A percentile compares a stretch with the other conserved stretches of the same genome.
Evolutionary conservation across 2,329 filamentous ascomycete species (phyloP).

Genomic region (Colletotrichum tofieldiae): DNA sequence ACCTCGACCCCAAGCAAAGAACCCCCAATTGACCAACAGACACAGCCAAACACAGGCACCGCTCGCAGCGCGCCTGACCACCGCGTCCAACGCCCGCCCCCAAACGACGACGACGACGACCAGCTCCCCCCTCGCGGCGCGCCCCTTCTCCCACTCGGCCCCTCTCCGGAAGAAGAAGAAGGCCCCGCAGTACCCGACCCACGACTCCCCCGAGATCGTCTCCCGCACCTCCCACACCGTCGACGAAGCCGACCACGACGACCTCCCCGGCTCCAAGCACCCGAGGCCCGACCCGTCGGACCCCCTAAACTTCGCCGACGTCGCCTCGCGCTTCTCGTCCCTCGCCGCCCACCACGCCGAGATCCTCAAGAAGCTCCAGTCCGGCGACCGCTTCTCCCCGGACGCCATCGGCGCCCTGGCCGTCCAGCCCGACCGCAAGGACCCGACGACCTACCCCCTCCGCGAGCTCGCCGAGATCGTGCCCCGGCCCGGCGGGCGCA

Average conservation of each 20-base stretch:
- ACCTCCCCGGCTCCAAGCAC: constrained; percentile 44
- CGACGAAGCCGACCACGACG: constrained; percentile 45
- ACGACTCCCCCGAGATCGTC: constrained; percentile 40
- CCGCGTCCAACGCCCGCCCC: constrained; percentile 8
- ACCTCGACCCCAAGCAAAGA: no score
- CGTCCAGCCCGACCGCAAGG: constrained; percentile 54
- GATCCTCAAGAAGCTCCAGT: constrained; percentile 59
- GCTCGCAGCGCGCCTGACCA: constrained; percentile 29
- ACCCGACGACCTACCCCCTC: constrained; percentile 61
- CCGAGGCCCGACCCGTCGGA: constrained; percentile 57
- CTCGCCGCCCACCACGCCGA: constrained; percentile 60
- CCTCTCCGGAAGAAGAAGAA: constrained; percentile 57
- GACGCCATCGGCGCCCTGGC: constrained; percentile 63
- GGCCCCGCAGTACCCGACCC: constrained; percentile 43
- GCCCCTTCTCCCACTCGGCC: constrained; percentile 51
- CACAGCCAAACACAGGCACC: constrained; percentile 29
- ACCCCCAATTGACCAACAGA: constrained; percentile 2
- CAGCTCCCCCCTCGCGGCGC: constrained; percentile 31
- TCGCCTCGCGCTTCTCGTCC: constrained; percentile 60
- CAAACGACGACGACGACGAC: not conserved
- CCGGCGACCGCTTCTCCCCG: constrained; percentile 68
- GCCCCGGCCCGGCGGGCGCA: constrained; percentile 59
- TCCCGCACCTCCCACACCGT: constrained; percentile 43
- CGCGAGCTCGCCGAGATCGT: constrained; percentile 70
- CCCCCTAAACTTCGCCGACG: constrained; percentile 65